Conservation (phyloP, 805 yeast species). For the Kuraishia hungarica region DNA sequence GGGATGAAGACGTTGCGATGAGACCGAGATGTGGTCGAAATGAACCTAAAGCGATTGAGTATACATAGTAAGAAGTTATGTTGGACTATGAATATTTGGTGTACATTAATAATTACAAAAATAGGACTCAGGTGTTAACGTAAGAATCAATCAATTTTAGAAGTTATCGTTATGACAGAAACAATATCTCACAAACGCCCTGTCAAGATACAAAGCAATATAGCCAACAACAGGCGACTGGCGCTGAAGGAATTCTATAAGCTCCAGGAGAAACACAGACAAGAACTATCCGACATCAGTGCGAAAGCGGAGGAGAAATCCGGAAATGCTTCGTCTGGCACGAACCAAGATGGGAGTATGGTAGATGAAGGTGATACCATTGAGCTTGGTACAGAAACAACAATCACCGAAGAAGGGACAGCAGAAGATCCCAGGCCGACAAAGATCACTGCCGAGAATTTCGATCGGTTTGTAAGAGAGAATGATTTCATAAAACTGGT, state of each 20-base stretch:
- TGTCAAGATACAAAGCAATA: slow-evolving; percentile 11
- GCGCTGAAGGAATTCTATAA: slow-evolving; percentile 35
- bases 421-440: neutral
- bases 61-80: neutral
- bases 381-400: slow-evolving; percentile 4
- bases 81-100: no score
- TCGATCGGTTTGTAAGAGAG: slow-evolving; percentile 22
- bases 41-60: neutral
- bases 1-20: neutral
- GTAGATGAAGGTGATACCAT: neutral
- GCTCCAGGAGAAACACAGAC: slow-evolving; percentile 20
- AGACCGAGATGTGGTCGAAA: neutral
- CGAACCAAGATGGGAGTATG: neutral
- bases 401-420: slow-evolving; percentile 2
- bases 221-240: slow-evolving; percentile 23
- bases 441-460: slow-evolving; percentile 18
- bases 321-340: neutral
- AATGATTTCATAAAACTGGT: slow-evolving; percentile 24
- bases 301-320: neutral
- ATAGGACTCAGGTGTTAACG: no score
- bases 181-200: slow-evolving; percentile 13
- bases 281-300: slow-evolving; percentile 8
- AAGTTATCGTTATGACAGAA: slow-evolving; percentile 10
- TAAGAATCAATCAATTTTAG: no score
- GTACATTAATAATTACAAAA: no score